A percentile compares a stretch with the other conserved stretches of the same genome.
These are phyloP conservation scores for Cynara cardunculus DNA, from an alignment of 129 eudicot species.

Conservation along the genomic window DNA sequence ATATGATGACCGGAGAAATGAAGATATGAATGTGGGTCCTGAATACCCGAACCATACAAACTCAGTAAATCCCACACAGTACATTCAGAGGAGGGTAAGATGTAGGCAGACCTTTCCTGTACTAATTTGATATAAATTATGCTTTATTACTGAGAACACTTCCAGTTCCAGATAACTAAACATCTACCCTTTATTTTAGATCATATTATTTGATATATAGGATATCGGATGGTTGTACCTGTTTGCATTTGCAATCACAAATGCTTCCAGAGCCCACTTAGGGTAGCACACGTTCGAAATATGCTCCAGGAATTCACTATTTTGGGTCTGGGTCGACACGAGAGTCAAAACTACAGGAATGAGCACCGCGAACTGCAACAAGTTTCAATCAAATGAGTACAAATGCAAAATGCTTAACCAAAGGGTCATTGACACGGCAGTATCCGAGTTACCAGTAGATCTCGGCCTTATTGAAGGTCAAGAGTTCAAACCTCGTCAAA, in stretches of 20 bases:
- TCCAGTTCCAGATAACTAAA: background rate
- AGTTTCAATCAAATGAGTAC: background rate
- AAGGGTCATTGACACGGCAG: background rate
- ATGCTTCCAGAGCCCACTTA: constrained; percentile 94
- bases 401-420: background rate
- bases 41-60: too few relatives aligned
- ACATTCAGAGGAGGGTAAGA: background rate
- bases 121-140: background rate
- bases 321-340: constrained; percentile 51
- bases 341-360: constrained; percentile 95
- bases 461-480: background rate
- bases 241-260: constrained; percentile 82
- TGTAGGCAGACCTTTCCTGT: too few relatives aligned
- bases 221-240: constrained; percentile 38
- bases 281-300: constrained; percentile 71
- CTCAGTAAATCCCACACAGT: background rate
- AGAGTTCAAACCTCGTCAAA: background rate
- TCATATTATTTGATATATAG: background rate
- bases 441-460: background rate
- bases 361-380: constrained; percentile 74
- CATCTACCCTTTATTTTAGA: background rate
- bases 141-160: background rate
- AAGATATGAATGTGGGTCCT: too few relatives aligned
- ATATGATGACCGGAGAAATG: too few relatives aligned
- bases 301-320: constrained; percentile 31